Percentiles rank a stretch among this genome's conserved stretches.
Evolutionary conservation across 805 yeast species (phyloP).

Genomic region (Limtongia smithiae): DNA sequence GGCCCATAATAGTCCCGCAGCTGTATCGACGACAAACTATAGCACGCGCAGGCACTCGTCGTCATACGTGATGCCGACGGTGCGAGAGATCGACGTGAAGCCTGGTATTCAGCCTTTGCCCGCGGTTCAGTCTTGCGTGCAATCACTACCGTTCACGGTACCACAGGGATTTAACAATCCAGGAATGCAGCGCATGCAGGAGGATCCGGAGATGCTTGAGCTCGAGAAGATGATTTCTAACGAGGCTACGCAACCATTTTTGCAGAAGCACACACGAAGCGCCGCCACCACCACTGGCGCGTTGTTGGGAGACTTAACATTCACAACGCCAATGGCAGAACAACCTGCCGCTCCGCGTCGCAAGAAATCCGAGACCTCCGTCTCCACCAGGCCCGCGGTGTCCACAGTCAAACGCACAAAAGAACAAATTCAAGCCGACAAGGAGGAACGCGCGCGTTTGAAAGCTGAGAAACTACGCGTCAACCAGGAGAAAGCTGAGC

Average conservation of each 20-base stretch:
- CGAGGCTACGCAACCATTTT: no score
- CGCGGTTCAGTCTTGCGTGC: no score
- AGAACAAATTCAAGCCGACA: constrained; percentile 11
- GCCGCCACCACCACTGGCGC: no score
- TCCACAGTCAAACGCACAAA: constrained; percentile 8
- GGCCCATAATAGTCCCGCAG: constrained; percentile 2
- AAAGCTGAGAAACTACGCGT: constrained; percentile 14
- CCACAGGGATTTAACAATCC: background rate
- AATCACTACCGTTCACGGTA: no score
- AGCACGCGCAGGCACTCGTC: no score
- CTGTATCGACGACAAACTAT: no score
- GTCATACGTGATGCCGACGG: no score
- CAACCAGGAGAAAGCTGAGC: constrained; percentile 11
- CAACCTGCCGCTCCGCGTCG: constrained; percentile 1
- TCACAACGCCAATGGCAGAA: background rate
- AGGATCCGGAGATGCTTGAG: background rate
- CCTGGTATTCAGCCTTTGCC: no score
- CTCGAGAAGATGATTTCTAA: background rate
- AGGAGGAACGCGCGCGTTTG: constrained; percentile 12
- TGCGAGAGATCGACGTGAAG: no score
- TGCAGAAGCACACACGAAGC: no score
- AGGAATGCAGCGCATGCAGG: background rate
- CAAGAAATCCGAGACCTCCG: background rate
- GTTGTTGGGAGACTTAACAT: no score
- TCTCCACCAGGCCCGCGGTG: background rate